Base-by-base conservation (phyloP, 495 filamentous ascomycete genomes). In the Parachaetomium inaequale region DNA sequence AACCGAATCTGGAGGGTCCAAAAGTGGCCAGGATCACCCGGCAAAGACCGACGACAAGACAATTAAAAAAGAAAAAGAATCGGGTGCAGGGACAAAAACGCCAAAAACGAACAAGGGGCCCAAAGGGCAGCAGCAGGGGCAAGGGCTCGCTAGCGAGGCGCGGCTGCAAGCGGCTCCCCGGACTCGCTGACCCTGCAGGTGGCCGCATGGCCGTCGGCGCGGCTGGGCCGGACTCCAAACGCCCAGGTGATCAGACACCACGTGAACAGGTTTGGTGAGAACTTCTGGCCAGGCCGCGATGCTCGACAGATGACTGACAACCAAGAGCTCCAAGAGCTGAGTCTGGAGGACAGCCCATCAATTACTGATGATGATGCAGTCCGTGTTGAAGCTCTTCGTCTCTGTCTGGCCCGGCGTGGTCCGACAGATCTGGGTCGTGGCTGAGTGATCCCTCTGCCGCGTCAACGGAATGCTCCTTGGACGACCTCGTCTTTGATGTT, bases 141-240 rank as follows among this genome's bases (percentile, higher is more conserved):
- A 50, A 50, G 14, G 47, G 23, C 10, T 25, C 19, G 31, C 51
- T 54, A 62, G 66, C 54, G 55, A 49, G 19, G 40, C 51, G 62
- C 69, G 67, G 69, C 52, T 70, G 57, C 50, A 64, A 60, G 67
- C 67, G 69, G 69, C 67, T 69, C 42, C 62, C 51, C 51, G 43
- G 59, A 56, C 52, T 49, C 29, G 49, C 15, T 21, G 49, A 45
- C 31, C 56, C 50, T 38, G n/a, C n/a, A n/a, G n/a, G n/a, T n/a
- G 25, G 45, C 26, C 26, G 49, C 49, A 45, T 31, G 12, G 5
- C 19, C 34, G 49, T 31, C 45, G 52, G 29, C 36, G 34, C 34
- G 50, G 28, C 26, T 26, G 21, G 38, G 29, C 58, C 47, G n/a
- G 26, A 17, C 34, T 25, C 49, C 58, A 61, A 61, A 34, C 15